Conservation (phyloP, 352 stramenopile species). For the Pythium aristosporum region DNA sequence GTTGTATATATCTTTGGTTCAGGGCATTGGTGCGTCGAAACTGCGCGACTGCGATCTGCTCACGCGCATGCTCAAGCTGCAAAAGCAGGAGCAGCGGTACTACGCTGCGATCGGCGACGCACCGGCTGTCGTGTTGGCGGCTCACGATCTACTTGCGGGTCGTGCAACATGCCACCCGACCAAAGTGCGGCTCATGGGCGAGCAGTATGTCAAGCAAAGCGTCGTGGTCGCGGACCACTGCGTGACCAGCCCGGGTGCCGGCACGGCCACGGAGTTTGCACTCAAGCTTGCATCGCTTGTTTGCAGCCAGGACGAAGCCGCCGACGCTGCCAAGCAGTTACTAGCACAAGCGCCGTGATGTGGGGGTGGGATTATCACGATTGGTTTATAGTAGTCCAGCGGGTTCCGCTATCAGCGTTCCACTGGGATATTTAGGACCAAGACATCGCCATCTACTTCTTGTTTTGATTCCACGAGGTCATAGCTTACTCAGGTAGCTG, state of each 20-base stretch:
- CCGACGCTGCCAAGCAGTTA: conserved; percentile 42
- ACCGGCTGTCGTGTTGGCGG: conserved; percentile 44
- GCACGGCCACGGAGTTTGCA: conserved; percentile 45
- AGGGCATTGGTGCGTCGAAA: conserved; percentile 41
- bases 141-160: conserved; percentile 41
- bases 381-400: too few species aligned
- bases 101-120: conserved; percentile 50
- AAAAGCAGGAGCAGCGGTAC: conserved; percentile 50
- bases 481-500: too few species aligned
- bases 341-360: conserved; percentile 30
- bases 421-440: too few species aligned
- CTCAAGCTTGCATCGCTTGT: conserved; percentile 60
- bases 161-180: conserved; percentile 54
- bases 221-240: conserved; percentile 58
- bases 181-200: conserved; percentile 42
- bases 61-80: conserved; percentile 59
- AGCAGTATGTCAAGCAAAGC: conserved; percentile 46
- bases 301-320: conserved; percentile 40
- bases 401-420: too few species aligned
- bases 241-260: conserved; percentile 62
- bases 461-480: too few species aligned
- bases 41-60: conserved; percentile 60
- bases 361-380: neutral
- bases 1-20: conserved; percentile 11
- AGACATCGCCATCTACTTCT: too few species aligned